Evolutionary conservation across 768 basidiomycete species (phyloP).

Genomic region (Lactarius sp.): DNA sequence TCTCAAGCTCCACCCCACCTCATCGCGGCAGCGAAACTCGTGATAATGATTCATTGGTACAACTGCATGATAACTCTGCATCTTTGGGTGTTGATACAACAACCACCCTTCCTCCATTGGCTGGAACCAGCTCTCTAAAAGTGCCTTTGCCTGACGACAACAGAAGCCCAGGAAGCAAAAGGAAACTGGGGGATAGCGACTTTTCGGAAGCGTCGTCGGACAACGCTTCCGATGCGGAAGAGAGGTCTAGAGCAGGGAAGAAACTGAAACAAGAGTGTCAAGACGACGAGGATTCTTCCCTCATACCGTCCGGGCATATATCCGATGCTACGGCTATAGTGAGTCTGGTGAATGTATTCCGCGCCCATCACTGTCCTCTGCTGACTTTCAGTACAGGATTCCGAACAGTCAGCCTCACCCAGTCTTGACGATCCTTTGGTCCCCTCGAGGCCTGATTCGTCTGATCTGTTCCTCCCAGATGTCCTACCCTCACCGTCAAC

Average conservation of each 20-base stretch:
- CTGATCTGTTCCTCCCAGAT: not conserved
- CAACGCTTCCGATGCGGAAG: not conserved
- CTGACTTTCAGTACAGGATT: slow-evolving; percentile 5
- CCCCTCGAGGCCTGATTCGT: not conserved
- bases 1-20: not conserved
- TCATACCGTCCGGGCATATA: not conserved
- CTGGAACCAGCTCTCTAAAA: not conserved
- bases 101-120: not conserved
- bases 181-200: slow-evolving; percentile 5
- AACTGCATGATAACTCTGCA: not conserved
- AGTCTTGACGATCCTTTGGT: not conserved
- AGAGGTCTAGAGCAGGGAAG: not conserved
- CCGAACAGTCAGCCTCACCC: not conserved
- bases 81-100: not conserved
- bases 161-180: slow-evolving; percentile 6
- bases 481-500: not conserved
- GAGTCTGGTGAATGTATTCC: not conserved
- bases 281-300: not conserved
- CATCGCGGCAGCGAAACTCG: not conserved
- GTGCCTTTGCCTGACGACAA: not conserved
- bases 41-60: not conserved
- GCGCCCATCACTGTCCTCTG: too few relatives aligned
- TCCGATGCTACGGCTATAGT: not conserved
- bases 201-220: not conserved
- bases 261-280: not conserved